Percentiles rank a stretch among this genome's conserved stretches.
These are phyloP conservation scores for Fusarium palustre DNA, from an alignment of 2,329 filamentous ascomycete genomes.

Conservation along the genomic window DNA sequence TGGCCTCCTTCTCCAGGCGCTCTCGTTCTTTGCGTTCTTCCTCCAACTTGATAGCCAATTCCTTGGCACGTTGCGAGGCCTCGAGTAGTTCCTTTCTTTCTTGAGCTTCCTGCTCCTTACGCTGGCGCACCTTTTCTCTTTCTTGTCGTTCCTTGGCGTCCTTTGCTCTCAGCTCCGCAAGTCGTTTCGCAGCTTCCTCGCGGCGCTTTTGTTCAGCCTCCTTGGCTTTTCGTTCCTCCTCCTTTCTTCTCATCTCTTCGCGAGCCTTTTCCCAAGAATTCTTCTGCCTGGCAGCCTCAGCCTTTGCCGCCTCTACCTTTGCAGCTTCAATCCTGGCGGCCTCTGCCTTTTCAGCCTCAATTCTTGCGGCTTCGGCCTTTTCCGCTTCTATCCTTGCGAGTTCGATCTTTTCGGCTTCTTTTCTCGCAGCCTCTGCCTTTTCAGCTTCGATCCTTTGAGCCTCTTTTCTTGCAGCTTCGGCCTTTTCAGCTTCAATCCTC, in stretches of 20 bases:
- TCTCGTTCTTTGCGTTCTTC: slow-evolving; percentile 56
- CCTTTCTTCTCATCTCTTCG: slow-evolving; percentile 72
- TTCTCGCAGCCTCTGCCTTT: not conserved
- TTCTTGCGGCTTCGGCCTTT: not conserved
- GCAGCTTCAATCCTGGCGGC: not conserved
- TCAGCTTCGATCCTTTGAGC: not conserved
- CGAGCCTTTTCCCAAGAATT: slow-evolving; percentile 75
- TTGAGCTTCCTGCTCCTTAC: slow-evolving; percentile 52
- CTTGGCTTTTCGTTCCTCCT: slow-evolving; percentile 71
- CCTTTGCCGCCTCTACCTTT: slow-evolving; percentile 6
- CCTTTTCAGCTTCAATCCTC: not conserved
- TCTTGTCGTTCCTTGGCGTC: slow-evolving; percentile 62
- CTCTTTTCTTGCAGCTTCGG: not conserved
- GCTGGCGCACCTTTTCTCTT: slow-evolving; percentile 54
- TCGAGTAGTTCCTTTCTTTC: slow-evolving; percentile 48
- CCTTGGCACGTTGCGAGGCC: slow-evolving; percentile 46
- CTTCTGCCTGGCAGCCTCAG: slow-evolving; percentile 54
- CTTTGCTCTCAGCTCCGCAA: slow-evolving; percentile 68
- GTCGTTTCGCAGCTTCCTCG: slow-evolving; percentile 64
- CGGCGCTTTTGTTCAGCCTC: slow-evolving; percentile 71
- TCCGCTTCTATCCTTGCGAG: not conserved
- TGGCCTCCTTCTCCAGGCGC: slow-evolving; percentile 59
- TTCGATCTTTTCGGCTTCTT: not conserved
- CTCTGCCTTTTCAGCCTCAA: not conserved
- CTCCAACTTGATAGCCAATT: slow-evolving; percentile 54